phyloP scores from a whole-genome alignment of 495 filamentous ascomycete genomes.

The Trichodelitschia bisporula region DNA sequence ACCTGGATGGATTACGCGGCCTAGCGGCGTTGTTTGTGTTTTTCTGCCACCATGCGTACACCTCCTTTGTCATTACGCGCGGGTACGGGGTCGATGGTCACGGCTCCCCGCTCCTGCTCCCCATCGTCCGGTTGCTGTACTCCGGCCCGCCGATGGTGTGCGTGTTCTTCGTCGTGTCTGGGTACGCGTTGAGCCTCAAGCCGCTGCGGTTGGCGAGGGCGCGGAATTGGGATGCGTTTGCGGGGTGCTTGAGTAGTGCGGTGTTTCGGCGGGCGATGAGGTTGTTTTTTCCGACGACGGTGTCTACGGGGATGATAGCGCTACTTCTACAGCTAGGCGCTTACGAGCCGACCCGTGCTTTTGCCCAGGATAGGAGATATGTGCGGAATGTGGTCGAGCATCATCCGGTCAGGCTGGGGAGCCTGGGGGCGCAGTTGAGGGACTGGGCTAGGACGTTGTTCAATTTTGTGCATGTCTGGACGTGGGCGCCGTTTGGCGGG shows the following conservation, averaged over 20 bases:
- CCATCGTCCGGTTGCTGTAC: constrained; percentile 35
- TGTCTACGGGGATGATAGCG: constrained; percentile 30
- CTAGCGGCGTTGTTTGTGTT: too few species aligned
- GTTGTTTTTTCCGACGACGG: constrained; percentile 34
- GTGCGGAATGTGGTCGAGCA: constrained; percentile 21
- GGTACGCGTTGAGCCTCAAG: constrained; percentile 41
- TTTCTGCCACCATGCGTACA: too few species aligned
- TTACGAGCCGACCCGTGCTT: constrained; percentile 19
- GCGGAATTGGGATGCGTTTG: constrained; percentile 24
- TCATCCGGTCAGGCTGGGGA: constrained; percentile 23
- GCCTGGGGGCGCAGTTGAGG: constrained; percentile 13
- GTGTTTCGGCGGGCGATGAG: constrained; percentile 38
- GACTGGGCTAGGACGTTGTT: constrained; percentile 4
- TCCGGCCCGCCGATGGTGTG: constrained; percentile 46
- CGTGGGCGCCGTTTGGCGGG: constrained; percentile 1
- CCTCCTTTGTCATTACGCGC: too few species aligned
- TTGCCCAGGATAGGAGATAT: constrained; percentile 11
- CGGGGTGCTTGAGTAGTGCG: constrained; percentile 27
- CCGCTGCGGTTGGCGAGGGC: constrained; percentile 32
- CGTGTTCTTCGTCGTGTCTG: constrained; percentile 51
- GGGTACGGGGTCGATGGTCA: too few species aligned
- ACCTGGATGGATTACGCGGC: too few species aligned
- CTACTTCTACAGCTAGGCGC: constrained; percentile 26
- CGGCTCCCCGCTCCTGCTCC: too few species aligned
- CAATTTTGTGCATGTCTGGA: constrained; percentile 1